Base-by-base conservation (phyloP, 2,329 filamentous ascomycete species). In the Diaporthe batatas region DNA sequence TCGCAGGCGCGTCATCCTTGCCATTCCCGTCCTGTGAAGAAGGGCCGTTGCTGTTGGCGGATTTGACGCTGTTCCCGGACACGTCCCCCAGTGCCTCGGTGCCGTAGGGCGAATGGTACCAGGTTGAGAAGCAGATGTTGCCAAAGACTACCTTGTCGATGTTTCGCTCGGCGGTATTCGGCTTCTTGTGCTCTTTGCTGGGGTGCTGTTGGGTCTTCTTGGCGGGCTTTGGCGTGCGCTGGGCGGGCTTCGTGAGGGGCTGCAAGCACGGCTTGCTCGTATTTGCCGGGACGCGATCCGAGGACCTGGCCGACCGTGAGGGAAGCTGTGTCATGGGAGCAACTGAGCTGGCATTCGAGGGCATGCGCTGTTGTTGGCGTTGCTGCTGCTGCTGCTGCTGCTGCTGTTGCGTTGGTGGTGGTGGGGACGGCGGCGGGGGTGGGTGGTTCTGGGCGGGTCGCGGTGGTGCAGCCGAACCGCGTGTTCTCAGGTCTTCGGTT, bases 81-180 rank as follows among this genome's bases (percentile, higher is more conserved):
- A 81, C 77, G 70, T 90, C 88, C 16, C 89, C 89, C 6, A 91
- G 82, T 10, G 91, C 84, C 71, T 91, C 95, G 85, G 89, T 97
- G 83, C 86, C 87, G 81, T 98, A 98, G 82, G 95, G 96, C 21
- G 94, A 97, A 10, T 95, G 94, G 81, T 96, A 98, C 95, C 95
- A 98, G 3, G 95, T 93, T 77, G 92, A 91, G 84, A 98, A 97
- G 78, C 91, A 91, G 42, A 96, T 87, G 78, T 95, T 91, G 6
- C 95, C 96, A 74, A 98, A 87, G 70, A 97, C 92, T 68, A 98
- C 94, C 80, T 94, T 93, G 79, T 94, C 91, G 76, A 98, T 92
- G 81, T 97, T 98, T 72, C 93, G 93, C 77, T 93, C 91, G 12
- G 86, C 80, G 1, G 82, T 83, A 7, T 83, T 82, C 0, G 81